phyloP scores from a whole-genome alignment of 2,329 filamentous ascomycete genomes.

The Calonectria crousiana region DNA sequence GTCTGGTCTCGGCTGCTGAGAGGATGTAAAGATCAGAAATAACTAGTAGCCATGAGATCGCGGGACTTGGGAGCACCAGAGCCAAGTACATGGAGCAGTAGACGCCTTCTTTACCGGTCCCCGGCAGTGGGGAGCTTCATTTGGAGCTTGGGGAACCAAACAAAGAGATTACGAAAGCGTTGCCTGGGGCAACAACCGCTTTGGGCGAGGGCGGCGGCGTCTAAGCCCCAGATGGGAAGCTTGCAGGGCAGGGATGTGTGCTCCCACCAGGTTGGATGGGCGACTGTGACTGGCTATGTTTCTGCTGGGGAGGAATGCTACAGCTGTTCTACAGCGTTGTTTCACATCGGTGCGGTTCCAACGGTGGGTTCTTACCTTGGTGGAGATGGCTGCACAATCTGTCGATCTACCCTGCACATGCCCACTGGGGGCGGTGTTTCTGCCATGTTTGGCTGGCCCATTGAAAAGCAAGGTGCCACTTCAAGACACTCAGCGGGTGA shows the following conservation, averaged over 20 bases:
- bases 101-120: neutral
- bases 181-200: slow-evolving; percentile 24
- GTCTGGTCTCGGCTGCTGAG: neutral
- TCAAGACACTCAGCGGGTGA: neutral
- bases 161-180: slow-evolving; percentile 27
- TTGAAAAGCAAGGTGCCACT: neutral
- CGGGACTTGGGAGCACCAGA: neutral
- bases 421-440: slow-evolving; percentile 3
- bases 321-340: neutral
- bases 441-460: neutral
- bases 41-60: neutral
- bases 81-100: neutral
- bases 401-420: slow-evolving; percentile 1
- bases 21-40: slow-evolving; percentile 3
- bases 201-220: neutral
- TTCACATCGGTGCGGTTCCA: slow-evolving; percentile 7
- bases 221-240: slow-evolving; percentile 9
- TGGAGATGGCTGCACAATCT: slow-evolving; percentile 1
- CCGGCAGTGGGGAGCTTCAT: slow-evolving; percentile 19
- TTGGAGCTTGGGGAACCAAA: slow-evolving; percentile 30
- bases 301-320: slow-evolving; percentile 1
- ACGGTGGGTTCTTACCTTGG: neutral
- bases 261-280: slow-evolving; percentile 15
- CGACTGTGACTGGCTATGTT: slow-evolving; percentile 15
- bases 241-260: neutral